Evolutionary conservation across 768 basidiomycete genomes (phyloP).

Genomic region (Mycena albidolilacea): DNA sequence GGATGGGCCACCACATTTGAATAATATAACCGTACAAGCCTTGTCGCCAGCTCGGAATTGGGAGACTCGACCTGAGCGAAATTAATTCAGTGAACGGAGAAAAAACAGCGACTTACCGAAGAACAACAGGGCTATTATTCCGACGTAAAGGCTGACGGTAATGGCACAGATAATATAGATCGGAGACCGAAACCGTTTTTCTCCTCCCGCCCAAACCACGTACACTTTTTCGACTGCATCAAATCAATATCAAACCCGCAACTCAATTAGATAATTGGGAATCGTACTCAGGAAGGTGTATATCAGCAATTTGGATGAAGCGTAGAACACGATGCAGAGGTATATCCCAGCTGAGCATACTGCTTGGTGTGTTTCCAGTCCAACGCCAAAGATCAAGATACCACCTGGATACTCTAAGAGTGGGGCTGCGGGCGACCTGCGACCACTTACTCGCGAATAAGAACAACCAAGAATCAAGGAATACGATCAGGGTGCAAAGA

Average conservation of each 20-base stretch:
- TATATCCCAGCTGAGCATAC: conserved; percentile 26
- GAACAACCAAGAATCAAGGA: conserved; percentile 26
- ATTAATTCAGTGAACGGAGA: background rate
- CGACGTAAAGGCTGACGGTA: conserved; percentile 22
- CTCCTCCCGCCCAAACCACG: conserved; percentile 26
- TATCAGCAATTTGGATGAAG: conserved; percentile 22
- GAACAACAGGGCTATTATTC: conserved; percentile 20
- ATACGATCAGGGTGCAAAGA: conserved; percentile 16
- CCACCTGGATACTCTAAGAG: background rate
- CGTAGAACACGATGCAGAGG: conserved; percentile 29
- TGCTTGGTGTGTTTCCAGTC: conserved; percentile 24
- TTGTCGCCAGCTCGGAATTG: conserved; percentile 21
- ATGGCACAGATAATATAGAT: conserved; percentile 17
- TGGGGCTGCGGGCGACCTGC: background rate
- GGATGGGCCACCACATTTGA: background rate
- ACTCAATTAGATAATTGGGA: background rate
- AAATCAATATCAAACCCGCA: background rate
- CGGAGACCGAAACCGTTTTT: conserved; percentile 18
- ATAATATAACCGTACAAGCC: conserved; percentile 10
- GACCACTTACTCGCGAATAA: conserved; percentile 18
- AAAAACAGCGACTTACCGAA: background rate
- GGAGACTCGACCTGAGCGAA: conserved; percentile 18
- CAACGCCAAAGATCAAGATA: conserved; percentile 19
- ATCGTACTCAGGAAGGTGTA: conserved; percentile 24
- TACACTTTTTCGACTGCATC: conserved; percentile 19